Conservation (phyloP, 148 eudicot genomes). For the Spergularia marina region DNA sequence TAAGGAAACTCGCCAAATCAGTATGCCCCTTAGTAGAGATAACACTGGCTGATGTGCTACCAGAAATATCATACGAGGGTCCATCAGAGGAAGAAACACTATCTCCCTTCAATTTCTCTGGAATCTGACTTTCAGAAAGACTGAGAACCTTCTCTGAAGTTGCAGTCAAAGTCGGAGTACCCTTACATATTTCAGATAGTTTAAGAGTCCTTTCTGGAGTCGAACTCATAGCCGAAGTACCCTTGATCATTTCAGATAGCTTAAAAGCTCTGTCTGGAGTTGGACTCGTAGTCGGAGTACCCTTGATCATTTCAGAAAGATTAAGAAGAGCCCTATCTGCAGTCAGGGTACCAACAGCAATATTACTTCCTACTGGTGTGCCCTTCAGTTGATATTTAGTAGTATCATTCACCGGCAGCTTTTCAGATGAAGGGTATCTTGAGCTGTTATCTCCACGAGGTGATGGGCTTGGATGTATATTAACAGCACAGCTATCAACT, state of each 20-base stretch:
- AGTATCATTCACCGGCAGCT: not conserved
- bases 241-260: not conserved
- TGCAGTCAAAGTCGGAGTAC: not conserved
- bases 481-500: conserved; percentile 10
- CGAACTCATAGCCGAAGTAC: not conserved
- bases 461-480: conserved; percentile 16
- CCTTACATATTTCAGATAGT: not conserved
- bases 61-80: conserved; percentile 11
- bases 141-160: too few relatives aligned
- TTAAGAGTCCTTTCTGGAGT: not conserved
- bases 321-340: not conserved
- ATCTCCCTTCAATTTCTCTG: not conserved
- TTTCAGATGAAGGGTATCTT: conserved; percentile 8
- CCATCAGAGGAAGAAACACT: conserved; percentile 4
- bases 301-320: not conserved
- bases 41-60: conserved; percentile 9
- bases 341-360: not conserved
- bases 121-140: not conserved
- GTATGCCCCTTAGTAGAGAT: conserved; percentile 5
- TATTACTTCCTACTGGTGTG: not conserved
- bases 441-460: conserved; percentile 8
- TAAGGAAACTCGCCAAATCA: conserved; percentile 20
- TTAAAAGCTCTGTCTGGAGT: not conserved
- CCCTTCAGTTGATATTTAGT: not conserved
- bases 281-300: not conserved